Evolutionary conservation across 2,329 filamentous ascomycete species (phyloP).

Genomic region (Waltergamsia citrina): DNA sequence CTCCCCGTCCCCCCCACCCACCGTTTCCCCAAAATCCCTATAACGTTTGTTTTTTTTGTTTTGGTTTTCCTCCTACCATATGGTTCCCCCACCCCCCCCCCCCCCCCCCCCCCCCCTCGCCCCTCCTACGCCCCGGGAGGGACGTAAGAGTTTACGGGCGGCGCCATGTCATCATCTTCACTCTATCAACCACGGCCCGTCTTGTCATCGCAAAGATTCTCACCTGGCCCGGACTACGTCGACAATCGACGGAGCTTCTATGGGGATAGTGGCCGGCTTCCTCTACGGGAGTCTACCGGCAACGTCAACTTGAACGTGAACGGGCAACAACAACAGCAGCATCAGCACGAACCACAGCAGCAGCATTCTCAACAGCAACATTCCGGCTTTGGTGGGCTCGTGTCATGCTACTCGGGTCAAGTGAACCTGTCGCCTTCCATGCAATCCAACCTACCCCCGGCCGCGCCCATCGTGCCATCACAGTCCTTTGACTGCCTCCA

Average conservation of each 20-base stretch:
- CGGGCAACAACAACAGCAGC: slow-evolving; percentile 3
- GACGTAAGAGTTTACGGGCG: not conserved
- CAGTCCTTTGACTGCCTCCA: slow-evolving; percentile 34
- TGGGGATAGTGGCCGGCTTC: slow-evolving; percentile 22
- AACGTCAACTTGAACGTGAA: slow-evolving; percentile 45
- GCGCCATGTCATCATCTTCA: slow-evolving; percentile 23
- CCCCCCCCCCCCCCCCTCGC: not conserved
- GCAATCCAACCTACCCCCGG: slow-evolving; percentile 8
- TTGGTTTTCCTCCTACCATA: not conserved
- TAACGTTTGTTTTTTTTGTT: not conserved
- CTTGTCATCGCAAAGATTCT: slow-evolving; percentile 41
- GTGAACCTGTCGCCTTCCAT: slow-evolving; percentile 26
- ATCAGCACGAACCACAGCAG: not conserved
- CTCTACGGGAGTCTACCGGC: slow-evolving; percentile 41
- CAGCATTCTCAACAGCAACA: slow-evolving; percentile 1
- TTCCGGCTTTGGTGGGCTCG: slow-evolving; percentile 25
- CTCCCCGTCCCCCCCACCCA: no score
- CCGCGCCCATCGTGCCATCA: slow-evolving; percentile 40
- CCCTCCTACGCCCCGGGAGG: not conserved
- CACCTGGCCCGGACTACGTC: slow-evolving; percentile 34
- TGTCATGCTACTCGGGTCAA: slow-evolving; percentile 33
- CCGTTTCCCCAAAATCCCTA: no score
- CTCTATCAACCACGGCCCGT: slow-evolving; percentile 34
- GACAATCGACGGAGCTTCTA: slow-evolving; percentile 31
- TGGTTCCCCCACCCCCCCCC: not conserved